Evolutionary conservation across 108 stramenopile genomes (phyloP), one percentile per base, ranked within the genome.

Genomic region (Fragilariopsis cylindrus): DNA sequence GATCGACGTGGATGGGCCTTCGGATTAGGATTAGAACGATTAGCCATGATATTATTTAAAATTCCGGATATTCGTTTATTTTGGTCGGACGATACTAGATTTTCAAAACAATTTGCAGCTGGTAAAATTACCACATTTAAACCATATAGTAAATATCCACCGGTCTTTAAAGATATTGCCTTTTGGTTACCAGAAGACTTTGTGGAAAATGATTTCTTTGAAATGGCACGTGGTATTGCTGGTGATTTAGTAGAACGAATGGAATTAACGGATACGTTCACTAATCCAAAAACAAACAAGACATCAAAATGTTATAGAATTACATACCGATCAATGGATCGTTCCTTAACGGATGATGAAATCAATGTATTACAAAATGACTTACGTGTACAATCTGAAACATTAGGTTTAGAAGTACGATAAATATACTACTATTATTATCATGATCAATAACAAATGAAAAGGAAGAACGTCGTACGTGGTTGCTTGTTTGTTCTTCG

Each of bases 31-130:
- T 81, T 98, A 71, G 98, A 99, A 79, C 83, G 98, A 56, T 75
- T 98, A 71, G 98, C 98, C 19, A 99, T 99, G 98, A 93, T 98
- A 1, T 74, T 98, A 53, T 98, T 98, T 76, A 70, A 83, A 16
- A 97, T 99, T 67, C 98, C 98, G 2, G 98, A 99, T 70, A 98
- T 99, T 85, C 96, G 98, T 15, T 76, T 98, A 46, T 99, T 99
- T 83, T 99, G 98, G 98, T 83, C 90, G 3, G 58, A 92, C 15
- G 98, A 98, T 81, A 75, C 78, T 43, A 82, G 98, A 50, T 99
- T 99, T 74, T 85, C 83, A 55, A 68, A 72, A 21, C 98, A 99
- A 80, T 99, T 99, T 71, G 41, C 57, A 45, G 53, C 75, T 4
- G 95, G 94, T 9, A 50, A 85, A 72, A 91, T 95, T 70, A 81